Base-by-base conservation (phyloP, 2,329 filamentous ascomycete genomes). In the Aurifilum marmelostoma region DNA sequence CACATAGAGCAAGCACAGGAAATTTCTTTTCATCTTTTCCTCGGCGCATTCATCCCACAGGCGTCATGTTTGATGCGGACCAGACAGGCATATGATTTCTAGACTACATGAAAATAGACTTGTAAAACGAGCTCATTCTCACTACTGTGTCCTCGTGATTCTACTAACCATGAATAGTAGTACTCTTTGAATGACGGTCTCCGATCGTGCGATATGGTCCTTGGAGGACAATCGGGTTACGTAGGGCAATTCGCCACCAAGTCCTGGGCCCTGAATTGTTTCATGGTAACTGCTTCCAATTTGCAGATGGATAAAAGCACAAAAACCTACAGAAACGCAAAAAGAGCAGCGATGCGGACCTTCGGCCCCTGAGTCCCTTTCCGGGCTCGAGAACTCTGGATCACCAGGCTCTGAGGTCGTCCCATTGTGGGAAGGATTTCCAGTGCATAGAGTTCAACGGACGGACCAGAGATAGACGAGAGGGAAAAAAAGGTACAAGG, bases 31-130 rank as follows among this genome's bases (percentile, higher is more conserved):
- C n/a, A 24, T 24, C 7, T 24, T 27, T 63, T 63, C 14, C 39
- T 47, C 34, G 41, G 61, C 41, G 61, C 39, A 63, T 47, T 41
- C 61, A 63, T 47, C 61, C 61, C 61, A 63, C 7, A 63, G 61
- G 61, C 61, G 61, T 63, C 61, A 63, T 24, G 61, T 63, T 63
- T 63, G 18, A 63, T 63, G 61, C 61, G 47, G 61, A 63, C 61
- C 61, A 63, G 61, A 63, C 41, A 47, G 41, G 39, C 41, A 63
- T 63, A 63, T 63, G 61, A 63, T 63, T 63, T 43, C 41, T 63
- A 63, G 61, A 63, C 60, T n/a, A 50, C n/a, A 63, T 32, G 61
- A 63, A 59, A 63, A 63, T 63, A 63, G 61, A 63, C 41, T 29
- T 63, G 37, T 62, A 34, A 59, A 59, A 59, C 8, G 21, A 5